These are phyloP conservation scores for Suillus alpinus DNA, from an alignment of 768 basidiomycete species.

Conservation along the genomic window DNA sequence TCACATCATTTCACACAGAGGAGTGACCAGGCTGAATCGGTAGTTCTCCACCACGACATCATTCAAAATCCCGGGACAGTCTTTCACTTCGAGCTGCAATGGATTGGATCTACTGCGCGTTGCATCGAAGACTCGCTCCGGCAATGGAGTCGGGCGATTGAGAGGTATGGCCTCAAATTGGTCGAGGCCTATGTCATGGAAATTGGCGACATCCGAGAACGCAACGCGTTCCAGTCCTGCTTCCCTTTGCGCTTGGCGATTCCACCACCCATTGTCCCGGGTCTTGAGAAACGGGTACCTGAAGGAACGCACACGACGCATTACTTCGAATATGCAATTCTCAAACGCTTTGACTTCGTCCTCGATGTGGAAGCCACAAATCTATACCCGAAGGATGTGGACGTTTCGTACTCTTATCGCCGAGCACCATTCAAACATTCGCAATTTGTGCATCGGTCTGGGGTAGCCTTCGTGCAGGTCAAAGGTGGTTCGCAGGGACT, in stretches of 20 bases:
- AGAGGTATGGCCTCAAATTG: constrained; percentile 85
- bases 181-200: constrained; percentile 93
- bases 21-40: constrained; percentile 86
- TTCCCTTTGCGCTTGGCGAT: constrained; percentile 78
- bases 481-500: constrained; percentile 78
- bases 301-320: constrained; percentile 62
- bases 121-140: constrained; percentile 87
- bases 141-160: constrained; percentile 78
- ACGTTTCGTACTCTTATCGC: constrained; percentile 89
- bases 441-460: constrained; percentile 90
- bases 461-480: constrained; percentile 88
- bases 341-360: constrained; percentile 78
- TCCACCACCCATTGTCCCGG: constrained; percentile 67
- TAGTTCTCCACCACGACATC: constrained; percentile 89
- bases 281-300: constrained; percentile 65
- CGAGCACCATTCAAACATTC: constrained; percentile 74
- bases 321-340: constrained; percentile 80
- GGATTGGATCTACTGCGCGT: constrained; percentile 92
- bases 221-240: constrained; percentile 90
- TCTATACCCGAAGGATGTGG: constrained; percentile 76
- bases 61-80: constrained; percentile 93
- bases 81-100: constrained; percentile 96
- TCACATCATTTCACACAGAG: constrained; percentile 38
- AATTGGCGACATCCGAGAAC: constrained; percentile 80
- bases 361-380: constrained; percentile 77